Percentiles rank a stretch among this genome's conserved stretches.
These are phyloP conservation scores for Pyricularia sp. DNA, from an alignment of 2,329 filamentous ascomycete genomes.

Conservation along the genomic window DNA sequence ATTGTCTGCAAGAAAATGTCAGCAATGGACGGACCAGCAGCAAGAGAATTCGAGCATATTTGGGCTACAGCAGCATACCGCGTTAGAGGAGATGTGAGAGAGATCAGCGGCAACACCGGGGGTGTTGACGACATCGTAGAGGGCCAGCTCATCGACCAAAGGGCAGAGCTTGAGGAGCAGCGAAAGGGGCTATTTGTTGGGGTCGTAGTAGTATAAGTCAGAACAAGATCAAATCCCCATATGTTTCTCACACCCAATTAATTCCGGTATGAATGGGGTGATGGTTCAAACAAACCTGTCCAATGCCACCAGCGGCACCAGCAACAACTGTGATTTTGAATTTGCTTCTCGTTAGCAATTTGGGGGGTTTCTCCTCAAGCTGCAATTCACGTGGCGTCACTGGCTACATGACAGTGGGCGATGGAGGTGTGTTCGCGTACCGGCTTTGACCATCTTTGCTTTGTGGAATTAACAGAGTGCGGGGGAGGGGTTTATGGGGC, in stretches of 20 bases:
- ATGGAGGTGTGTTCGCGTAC: slow-evolving; percentile 13
- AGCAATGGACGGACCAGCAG: background rate
- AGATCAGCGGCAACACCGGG: slow-evolving; percentile 93
- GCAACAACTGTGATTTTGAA: slow-evolving; percentile 56
- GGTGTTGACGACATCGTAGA: slow-evolving; percentile 99
- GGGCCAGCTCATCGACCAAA: slow-evolving; percentile 81
- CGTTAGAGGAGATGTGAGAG: slow-evolving; percentile 90
- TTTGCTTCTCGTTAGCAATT: slow-evolving; percentile 6
- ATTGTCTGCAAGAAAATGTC: slow-evolving; percentile 51
- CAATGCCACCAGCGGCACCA: slow-evolving; percentile 96
- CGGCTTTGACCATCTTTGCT: slow-evolving; percentile 28
- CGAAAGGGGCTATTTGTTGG: slow-evolving; percentile 66
- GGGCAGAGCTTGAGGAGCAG: slow-evolving; percentile 89
- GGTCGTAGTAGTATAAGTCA: background rate
- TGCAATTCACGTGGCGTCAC: background rate
- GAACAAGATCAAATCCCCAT: background rate
- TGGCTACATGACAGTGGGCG: background rate
- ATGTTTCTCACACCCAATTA: background rate
- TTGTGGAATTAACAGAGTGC: slow-evolving; percentile 7
- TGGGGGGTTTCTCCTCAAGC: background rate
- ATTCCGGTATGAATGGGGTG: background rate
- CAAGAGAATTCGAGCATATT: too few relatives aligned
- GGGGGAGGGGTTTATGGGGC: slow-evolving; percentile 15
- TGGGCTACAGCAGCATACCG: slow-evolving; percentile 42
- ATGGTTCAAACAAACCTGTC: slow-evolving; percentile 60